phyloP scores from a whole-genome alignment of 768 basidiomycete genomes.

The Postia placenta region DNA sequence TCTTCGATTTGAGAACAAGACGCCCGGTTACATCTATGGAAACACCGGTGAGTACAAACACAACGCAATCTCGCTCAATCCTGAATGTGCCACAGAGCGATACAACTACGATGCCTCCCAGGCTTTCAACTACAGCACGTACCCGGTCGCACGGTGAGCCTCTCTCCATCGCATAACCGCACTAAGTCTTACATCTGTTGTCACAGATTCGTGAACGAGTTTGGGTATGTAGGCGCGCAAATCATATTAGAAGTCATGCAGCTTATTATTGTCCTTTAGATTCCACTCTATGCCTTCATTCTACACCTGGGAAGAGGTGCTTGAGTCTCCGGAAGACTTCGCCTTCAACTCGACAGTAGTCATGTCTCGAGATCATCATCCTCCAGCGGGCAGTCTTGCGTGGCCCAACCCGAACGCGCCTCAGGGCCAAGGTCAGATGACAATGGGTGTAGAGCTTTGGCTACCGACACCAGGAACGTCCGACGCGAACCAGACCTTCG shows the following conservation, averaged over 20 bases:
- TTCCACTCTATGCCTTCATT: constrained; percentile 63
- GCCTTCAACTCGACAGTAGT: constrained; percentile 54
- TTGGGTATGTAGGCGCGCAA: constrained; percentile 31
- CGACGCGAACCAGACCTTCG: constrained; percentile 51
- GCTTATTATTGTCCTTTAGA: constrained; percentile 19
- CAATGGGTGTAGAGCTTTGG: constrained; percentile 45
- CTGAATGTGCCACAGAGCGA: constrained; percentile 30
- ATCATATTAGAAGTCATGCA: not conserved
- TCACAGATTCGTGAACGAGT: constrained; percentile 52
- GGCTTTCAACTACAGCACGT: constrained; percentile 51
- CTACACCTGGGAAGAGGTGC: constrained; percentile 55
- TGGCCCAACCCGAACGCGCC: constrained; percentile 53
- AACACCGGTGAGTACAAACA: constrained; percentile 33
- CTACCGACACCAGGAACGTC: constrained; percentile 44
- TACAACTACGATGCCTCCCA: constrained; percentile 49
- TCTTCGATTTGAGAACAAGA: constrained; percentile 43
- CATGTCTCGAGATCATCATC: constrained; percentile 50
- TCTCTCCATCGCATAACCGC: not conserved
- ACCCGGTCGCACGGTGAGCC: constrained; percentile 39
- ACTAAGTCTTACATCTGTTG: not conserved
- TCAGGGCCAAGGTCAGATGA: constrained; percentile 49
- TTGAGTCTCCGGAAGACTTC: constrained; percentile 44
- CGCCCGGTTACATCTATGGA: constrained; percentile 48
- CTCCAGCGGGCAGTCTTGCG: constrained; percentile 42
- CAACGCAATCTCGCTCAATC: not conserved